These are phyloP conservation scores for Podospora australis DNA, from an alignment of 495 filamentous ascomycete genomes.

Conservation along the genomic window DNA sequence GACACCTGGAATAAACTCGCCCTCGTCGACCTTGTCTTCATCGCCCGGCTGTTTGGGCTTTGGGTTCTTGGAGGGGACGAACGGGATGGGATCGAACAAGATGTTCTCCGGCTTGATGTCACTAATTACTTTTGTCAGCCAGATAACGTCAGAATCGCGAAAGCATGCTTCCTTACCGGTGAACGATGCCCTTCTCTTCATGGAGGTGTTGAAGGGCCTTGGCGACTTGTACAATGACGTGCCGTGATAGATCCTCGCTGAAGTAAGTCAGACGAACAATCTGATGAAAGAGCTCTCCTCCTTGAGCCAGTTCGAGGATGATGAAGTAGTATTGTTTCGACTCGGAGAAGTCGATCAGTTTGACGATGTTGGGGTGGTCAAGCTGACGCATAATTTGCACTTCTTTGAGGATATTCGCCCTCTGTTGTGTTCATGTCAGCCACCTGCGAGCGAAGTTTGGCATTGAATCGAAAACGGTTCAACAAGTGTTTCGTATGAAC, in stretches of 20 bases:
- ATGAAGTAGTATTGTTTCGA: conserved; percentile 96
- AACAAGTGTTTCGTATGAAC: conserved; percentile 4
- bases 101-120: conserved; percentile 99
- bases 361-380: conserved; percentile 92
- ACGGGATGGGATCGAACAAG: conserved; percentile 79
- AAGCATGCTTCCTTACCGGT: conserved; percentile 60
- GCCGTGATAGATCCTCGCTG: conserved; percentile 88
- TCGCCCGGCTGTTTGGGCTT: conserved; percentile 76
- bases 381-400: conserved; percentile 97
- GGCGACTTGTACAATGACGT: conserved; percentile 91
- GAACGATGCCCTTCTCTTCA: conserved; percentile 89
- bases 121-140: conserved; percentile 41
- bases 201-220: conserved; percentile 91
- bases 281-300: conserved; percentile 96
- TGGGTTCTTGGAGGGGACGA: conserved; percentile 72
- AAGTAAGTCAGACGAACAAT: conserved; percentile 98
- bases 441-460: too few relatives aligned
- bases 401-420: conserved; percentile 95
- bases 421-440: too few relatives aligned
- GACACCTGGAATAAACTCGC: conserved; percentile 77
- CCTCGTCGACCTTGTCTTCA: conserved; percentile 96
- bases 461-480: too few relatives aligned
- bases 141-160: neutral
- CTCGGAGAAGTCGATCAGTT: conserved; percentile 88
- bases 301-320: conserved; percentile 87